Base-by-base conservation (phyloP, 176 grass and related monocot genomes). In the Ampelocalamus luodianensis region DNA sequence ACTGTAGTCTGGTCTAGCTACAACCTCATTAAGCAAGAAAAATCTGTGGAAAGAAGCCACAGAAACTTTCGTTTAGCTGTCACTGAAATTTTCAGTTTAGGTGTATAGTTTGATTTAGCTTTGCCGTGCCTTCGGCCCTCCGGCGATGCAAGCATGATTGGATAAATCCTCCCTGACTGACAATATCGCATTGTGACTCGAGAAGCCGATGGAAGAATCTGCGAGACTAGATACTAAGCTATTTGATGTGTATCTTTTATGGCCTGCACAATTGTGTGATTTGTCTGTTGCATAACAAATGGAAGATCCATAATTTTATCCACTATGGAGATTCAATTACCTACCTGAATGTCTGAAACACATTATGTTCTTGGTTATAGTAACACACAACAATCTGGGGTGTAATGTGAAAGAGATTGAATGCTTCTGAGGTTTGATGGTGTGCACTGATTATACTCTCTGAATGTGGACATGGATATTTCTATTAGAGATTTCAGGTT, bases 41-140 rank as follows among this genome's bases (percentile, higher is more conserved):
- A 91, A 58, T 84, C 62, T 65, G 37, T 82, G 85, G 76, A 73
- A 87, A 87, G 63, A 87, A 87, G 75, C 85, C 34, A 62, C 81
- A 56, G 71, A 78, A 87, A 56, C 67, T 73, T 73, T 36, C 70
- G 8, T 64, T 84, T 80, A 87, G 85, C 63, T 88, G 81, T 84
- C 81, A 81, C 85, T 91, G 70, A 91, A 88, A 84, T 23, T 71
- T 87, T 84, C 81, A 87, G 68, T 84, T 70, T 91, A 85, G 89
- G 53, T 91, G 89, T 91, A 91, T 91, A 91, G 89, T 91, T 91
- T 91, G 85, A 84, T 88, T 88, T 87, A 88, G 85, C 75, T 71
- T 79, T 87, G 76, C 27, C 70, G 20, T 48, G 76, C 63, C 81
- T 69, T 70, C 15, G 17, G 49, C 79, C 80, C 79, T 86, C 46